Evolutionary conservation across 2,329 filamentous ascomycete species (phyloP), one percentile per base, ranked within the genome.

Genomic region (Atkinsonella texensis): DNA sequence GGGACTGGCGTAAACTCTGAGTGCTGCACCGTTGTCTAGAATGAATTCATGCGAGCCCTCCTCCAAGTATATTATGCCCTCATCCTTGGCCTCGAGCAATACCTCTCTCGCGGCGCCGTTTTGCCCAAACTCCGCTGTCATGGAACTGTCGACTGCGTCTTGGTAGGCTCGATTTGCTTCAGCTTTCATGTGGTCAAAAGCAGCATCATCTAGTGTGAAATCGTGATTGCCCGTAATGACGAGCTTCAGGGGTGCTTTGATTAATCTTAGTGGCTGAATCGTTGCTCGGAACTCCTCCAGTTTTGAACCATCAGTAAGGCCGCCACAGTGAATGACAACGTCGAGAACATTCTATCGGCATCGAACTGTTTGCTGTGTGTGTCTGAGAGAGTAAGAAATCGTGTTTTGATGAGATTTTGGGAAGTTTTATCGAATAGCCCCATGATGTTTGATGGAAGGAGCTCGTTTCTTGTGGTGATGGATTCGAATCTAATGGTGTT

Each of bases 141-240:
- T 13, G 33, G 13, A 13, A 35, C 13, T 13, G 10, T 9, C 33
- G 63, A 1, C 13, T 6, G 41, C n/a, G 42, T 47, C 23, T 15
- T 23, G 15, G 12, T 23, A n/a, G 32, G 52, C 23, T 31, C 17
- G 31, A 12, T 52, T 28, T 10, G 57, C 53, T 31, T 63, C 59
- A 0, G 20, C 15, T 1, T 65, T 48, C 41, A 64, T 65, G 2
- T 53, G 8, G 43, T 64, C 53, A 48, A 74, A 78, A 0, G 58
- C 58, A 0, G 58, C 56, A 1, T 54, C 44, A 33, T 72, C 68
- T 2, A 72, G 60, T 0, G 66, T 70, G 40, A 74, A 75, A 53
- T 79, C 74, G 53, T 78, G 74, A 48, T 77, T 78, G 1, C 75
- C 74, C 2, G 75, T 66, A 44, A 79, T 76, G 8, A 70, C 62